Conservation (phyloP, 306 rosid genomes). For the Clitoria ternatea region DNA sequence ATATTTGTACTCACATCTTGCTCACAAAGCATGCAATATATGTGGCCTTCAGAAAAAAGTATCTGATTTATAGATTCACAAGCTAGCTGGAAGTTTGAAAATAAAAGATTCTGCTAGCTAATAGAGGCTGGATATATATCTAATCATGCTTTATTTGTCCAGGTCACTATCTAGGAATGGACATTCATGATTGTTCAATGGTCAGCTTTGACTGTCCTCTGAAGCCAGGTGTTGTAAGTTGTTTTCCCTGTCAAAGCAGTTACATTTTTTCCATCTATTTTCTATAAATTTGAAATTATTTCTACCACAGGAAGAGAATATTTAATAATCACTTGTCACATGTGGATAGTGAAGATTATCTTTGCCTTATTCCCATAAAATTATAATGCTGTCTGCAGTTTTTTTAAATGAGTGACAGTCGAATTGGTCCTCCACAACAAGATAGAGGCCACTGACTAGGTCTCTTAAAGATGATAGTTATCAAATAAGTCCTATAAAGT, state of each 20-base stretch:
- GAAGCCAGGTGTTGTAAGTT: conserved; percentile 97
- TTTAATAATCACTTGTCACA: neutral
- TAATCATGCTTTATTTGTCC: conserved; percentile 23
- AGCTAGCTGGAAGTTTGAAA: conserved; percentile 11
- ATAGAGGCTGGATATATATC: conserved; percentile 3
- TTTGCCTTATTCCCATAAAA: neutral
- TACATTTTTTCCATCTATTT: neutral
- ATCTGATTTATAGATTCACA: conserved; percentile 2
- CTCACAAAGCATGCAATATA: neutral
- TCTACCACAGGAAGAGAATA: neutral
- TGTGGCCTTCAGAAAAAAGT: neutral
- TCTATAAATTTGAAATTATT: conserved; percentile 13
- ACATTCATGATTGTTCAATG: conserved; percentile 80
- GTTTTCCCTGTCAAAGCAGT: conserved; percentile 26
- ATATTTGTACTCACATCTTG: conserved; percentile 8
- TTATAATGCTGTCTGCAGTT: neutral
- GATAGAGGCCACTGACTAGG: no score
- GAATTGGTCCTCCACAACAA: no score
- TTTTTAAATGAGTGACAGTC: no score
- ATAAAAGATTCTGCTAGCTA: neutral
- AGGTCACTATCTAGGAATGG: conserved; percentile 98
- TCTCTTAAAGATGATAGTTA: no score
- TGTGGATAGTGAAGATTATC: neutral
- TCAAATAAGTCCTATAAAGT: no score
- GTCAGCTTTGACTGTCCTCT: conserved; percentile 58